Base-by-base conservation (phyloP, 441 rosid genomes). In the Croton laevigatus region DNA sequence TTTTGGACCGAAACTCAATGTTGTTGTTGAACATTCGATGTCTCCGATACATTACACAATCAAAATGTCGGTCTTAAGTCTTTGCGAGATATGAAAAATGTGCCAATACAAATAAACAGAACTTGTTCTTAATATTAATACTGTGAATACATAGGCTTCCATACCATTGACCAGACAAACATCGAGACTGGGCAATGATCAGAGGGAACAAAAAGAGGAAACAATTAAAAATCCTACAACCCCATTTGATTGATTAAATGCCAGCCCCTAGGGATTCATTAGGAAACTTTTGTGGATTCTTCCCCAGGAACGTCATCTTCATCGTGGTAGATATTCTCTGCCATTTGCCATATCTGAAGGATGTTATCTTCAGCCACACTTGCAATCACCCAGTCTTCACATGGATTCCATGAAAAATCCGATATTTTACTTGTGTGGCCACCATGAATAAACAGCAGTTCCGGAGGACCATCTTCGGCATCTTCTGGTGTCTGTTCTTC, bases 311-410 rank as follows among this genome's bases (percentile, higher is more conserved):
- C 77, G 66, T 92, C 97, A 71, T 92, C 99, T 73, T 94, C 97
- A 53, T 92, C 99, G 42, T 90, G 98, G 80, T 94, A 94, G 42
- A 94, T 94, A 78, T 89, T 90, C 83, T 94, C 99, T 12, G 98
- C 96, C 99, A 94, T 92, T 85, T 92, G 99, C 99, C 99, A 94
- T 74, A 94, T 90, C 71, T 94, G 99, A 62, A 94, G 98, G 62
- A 92, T 94, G 81, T 94, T 94, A 82, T 94, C 99, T 77, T 94
- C 99, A 0, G 98, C 99, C 46, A 94, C 99, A 74, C 99, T 94
- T 36, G 96, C 84, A 49, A 94, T 61, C 42, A 94, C 99, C 99
- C 99, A 94, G 70, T 92, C 98, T 79, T 94, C 98, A 75, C 96
- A 89, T 1, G 99, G 94, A 81, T 94, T 94, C 99, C 99, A 94